phyloP scores from a whole-genome alignment of 352 stramenopile species.

The Globisporangium uncinulatum region DNA sequence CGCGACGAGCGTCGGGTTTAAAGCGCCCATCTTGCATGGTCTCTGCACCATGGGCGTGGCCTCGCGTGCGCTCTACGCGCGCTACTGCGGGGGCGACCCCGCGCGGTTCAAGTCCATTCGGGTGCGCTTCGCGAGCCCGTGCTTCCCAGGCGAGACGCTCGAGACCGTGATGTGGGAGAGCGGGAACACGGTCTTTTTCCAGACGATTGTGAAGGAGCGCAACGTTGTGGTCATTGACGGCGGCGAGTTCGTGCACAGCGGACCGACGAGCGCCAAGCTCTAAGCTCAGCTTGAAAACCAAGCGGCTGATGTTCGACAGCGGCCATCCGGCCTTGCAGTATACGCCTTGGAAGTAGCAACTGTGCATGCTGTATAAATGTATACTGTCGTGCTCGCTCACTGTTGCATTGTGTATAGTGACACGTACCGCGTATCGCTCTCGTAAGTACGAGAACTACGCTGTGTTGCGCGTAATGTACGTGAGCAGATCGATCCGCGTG shows the following conservation, averaged over 20 bases:
- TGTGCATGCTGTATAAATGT: background rate
- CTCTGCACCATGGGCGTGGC: constrained; percentile 91
- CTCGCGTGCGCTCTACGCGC: constrained; percentile 70
- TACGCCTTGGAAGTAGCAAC: too few relatives aligned
- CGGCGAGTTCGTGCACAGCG: constrained; percentile 63
- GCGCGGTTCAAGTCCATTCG: constrained; percentile 80
- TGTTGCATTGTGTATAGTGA: background rate
- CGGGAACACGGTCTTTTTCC: constrained; percentile 57
- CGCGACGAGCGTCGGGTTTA: constrained; percentile 68
- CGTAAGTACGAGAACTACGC: background rate
- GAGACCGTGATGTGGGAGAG: constrained; percentile 80
- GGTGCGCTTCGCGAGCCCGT: constrained; percentile 84
- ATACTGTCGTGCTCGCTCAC: constrained; percentile 9
- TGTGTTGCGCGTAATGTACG: constrained; percentile 83
- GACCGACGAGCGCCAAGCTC: constrained; percentile 6
- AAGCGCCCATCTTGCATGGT: constrained; percentile 90
- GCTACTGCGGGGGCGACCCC: constrained; percentile 67
- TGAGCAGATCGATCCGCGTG: constrained; percentile 94
- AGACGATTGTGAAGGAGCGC: constrained; percentile 70
- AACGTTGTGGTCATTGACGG: constrained; percentile 71
- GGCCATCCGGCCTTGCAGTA: too few relatives aligned
- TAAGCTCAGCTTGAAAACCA: constrained; percentile 1
- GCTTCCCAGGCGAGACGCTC: constrained; percentile 83
- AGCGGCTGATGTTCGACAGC: too few relatives aligned
- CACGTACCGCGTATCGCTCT: too few relatives aligned